Evolutionary conservation across 495 filamentous ascomycete species (phyloP), one percentile per base, ranked within the genome.

Genomic region (Saxophila tyrrhenica): DNA sequence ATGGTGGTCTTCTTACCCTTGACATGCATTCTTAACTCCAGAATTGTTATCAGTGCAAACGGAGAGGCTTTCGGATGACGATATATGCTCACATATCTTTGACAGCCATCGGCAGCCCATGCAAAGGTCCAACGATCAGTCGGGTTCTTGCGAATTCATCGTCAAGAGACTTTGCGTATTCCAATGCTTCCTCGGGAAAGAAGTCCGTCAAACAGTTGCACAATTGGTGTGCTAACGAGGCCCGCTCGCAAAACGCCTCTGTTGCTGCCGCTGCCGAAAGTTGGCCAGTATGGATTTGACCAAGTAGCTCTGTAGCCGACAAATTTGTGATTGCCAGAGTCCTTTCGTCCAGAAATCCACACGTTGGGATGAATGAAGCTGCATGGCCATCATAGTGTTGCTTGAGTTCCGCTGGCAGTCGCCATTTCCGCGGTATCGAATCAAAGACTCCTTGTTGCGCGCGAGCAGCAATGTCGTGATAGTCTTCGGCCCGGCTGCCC

Each of bases 161-260:
- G 66, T 87, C 85, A 1, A 86, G 75, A 15, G 65, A 61, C 47
- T 69, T 70, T 1, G 85, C 85, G 23, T 72, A 69, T 45, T 70
- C 60, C 5, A 89, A 68, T 8, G 82, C 84, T 11, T 72, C 67
- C 7, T 77, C 70, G 61, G 84, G 84, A 54, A 80, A 75, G 2
- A 79, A 70, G 47, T 86, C 83, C 29, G 77, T 76, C 13, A 86
- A 62, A 57, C 78, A 80, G 23, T 57, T 57, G 67, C 76, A 74
- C 17, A 81, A 50, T 56, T 80, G 78, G 54, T 81, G 77, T 1
- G 75, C 75, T 25, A 81, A 55, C 20, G 74, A 73, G 10, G 78
- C 76, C 10, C 76, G 65, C 47, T 79, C 71, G 54, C 72, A 78
- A 58, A 80, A 79, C 1, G 78, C 78, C 54, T 71, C 69, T 1